Evolutionary conservation across 768 basidiomycete genomes (phyloP).

Genomic region (Suillus brevipes): DNA sequence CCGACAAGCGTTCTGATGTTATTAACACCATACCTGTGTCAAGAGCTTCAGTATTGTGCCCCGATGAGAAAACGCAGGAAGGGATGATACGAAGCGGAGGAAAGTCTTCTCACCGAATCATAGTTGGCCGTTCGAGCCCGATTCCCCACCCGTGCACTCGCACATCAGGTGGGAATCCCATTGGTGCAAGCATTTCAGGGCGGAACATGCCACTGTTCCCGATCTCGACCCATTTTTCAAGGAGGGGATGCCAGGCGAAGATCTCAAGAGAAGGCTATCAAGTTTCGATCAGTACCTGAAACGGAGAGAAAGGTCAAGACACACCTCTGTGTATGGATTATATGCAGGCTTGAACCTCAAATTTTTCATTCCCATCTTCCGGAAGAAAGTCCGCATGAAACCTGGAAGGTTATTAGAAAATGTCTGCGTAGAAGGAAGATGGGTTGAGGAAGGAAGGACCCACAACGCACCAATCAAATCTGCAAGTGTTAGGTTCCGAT

Average conservation of each 20-base stretch:
- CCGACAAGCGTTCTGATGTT: slow-evolving; percentile 97
- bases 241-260: slow-evolving; percentile 94
- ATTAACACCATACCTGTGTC: slow-evolving; percentile 85
- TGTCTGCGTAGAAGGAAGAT: not conserved
- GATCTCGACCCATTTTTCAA: slow-evolving; percentile 95
- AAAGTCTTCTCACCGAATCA: slow-evolving; percentile 78
- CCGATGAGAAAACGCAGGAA: not conserved
- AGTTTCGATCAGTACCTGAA: slow-evolving; percentile 2
- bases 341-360: slow-evolving; percentile 98
- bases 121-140: slow-evolving; percentile 91
- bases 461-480: slow-evolving; percentile 81
- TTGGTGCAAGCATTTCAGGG: slow-evolving; percentile 98
- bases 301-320: slow-evolving; percentile 4
- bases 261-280: slow-evolving; percentile 91
- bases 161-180: slow-evolving; percentile 97
- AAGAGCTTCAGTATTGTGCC: slow-evolving; percentile 6
- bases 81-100: not conserved
- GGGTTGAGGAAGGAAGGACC: not conserved
- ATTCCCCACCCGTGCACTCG: slow-evolving; percentile 98
- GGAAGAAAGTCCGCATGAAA: slow-evolving; percentile 98
- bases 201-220: slow-evolving; percentile 99
- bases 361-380: slow-evolving; percentile 93
- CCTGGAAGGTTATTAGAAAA: slow-evolving; percentile 44
- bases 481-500: slow-evolving; percentile 86
- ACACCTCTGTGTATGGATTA: slow-evolving; percentile 95